phyloP scores from a whole-genome alignment of 768 basidiomycete genomes.

The Pisolithus tinctorius region DNA sequence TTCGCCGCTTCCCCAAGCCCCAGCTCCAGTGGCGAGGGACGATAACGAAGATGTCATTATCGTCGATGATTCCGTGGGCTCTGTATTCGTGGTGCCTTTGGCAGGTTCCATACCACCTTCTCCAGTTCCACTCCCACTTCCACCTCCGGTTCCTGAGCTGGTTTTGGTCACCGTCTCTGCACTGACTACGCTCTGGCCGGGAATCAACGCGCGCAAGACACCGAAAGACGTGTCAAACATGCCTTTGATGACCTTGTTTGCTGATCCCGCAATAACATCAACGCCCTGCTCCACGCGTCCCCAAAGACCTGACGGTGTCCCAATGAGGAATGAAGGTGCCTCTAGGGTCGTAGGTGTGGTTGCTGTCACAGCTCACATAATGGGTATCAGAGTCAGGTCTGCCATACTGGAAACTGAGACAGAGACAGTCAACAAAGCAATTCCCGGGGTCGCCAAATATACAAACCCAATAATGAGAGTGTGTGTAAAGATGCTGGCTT shows the following conservation, averaged over 20 bases:
- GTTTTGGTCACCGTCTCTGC: constrained; percentile 1
- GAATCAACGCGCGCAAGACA: constrained; percentile 75
- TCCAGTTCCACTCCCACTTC: neutral
- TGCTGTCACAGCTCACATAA: constrained; percentile 41
- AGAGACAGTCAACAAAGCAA: neutral
- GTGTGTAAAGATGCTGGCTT: too few relatives aligned
- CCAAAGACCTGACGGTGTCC: constrained; percentile 48
- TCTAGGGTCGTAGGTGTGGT: constrained; percentile 38
- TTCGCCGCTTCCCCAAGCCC: constrained; percentile 45
- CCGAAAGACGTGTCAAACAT: constrained; percentile 91
- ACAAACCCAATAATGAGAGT: too few relatives aligned
- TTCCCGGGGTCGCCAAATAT: neutral
- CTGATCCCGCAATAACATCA: constrained; percentile 74
- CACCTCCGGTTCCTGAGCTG: neutral
- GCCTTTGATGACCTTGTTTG: constrained; percentile 69
- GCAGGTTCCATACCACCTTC: constrained; percentile 6
- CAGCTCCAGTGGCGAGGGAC: constrained; percentile 4
- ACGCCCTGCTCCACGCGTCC: constrained; percentile 76
- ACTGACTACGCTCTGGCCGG: constrained; percentile 24
- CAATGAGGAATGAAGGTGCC: constrained; percentile 36
- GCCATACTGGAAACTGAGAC: constrained; percentile 45
- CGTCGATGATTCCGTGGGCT: constrained; percentile 26
- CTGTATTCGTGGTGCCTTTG: constrained; percentile 14
- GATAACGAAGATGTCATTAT: neutral
- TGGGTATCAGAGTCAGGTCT: constrained; percentile 75